These are phyloP conservation scores for Fusarium pseudoanthophilum DNA, from an alignment of 2,329 filamentous ascomycete species.

Conservation along the genomic window DNA sequence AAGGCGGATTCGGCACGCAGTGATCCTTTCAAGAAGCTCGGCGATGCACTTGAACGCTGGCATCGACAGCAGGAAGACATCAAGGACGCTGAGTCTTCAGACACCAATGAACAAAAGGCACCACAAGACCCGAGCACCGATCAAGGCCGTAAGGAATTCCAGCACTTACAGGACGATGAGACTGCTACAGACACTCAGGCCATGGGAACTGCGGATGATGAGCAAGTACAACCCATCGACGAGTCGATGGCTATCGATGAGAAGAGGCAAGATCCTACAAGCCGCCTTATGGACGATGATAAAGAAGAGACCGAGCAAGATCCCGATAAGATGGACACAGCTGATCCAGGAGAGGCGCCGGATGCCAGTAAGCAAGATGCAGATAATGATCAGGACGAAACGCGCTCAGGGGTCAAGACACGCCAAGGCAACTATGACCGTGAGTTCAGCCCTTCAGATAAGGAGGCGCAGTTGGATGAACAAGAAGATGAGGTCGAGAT, in stretches of 20 bases:
- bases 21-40: slow-evolving; percentile 92
- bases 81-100: slow-evolving; percentile 62
- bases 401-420: slow-evolving; percentile 69
- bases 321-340: slow-evolving; percentile 58
- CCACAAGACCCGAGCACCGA: slow-evolving; percentile 63
- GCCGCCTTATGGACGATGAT: slow-evolving; percentile 64
- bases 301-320: slow-evolving; percentile 59
- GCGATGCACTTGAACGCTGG: slow-evolving; percentile 92
- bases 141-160: slow-evolving; percentile 83
- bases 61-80: slow-evolving; percentile 91
- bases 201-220: slow-evolving; percentile 86
- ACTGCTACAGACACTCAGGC: slow-evolving; percentile 88
- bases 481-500: slow-evolving; percentile 61
- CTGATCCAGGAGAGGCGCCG: slow-evolving; percentile 47
- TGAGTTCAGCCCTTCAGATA: slow-evolving; percentile 57
- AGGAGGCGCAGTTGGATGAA: slow-evolving; percentile 57
- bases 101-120: slow-evolving; percentile 49
- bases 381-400: slow-evolving; percentile 63
- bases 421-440: slow-evolving; percentile 68
- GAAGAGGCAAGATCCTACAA: slow-evolving; percentile 64
- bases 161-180: slow-evolving; percentile 89
- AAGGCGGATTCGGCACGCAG: slow-evolving; percentile 56
- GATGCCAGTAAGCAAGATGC: slow-evolving; percentile 57
- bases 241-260: slow-evolving; percentile 88
- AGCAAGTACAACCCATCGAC: slow-evolving; percentile 86